These are phyloP conservation scores for Phytophthora lateralis DNA, from an alignment of 352 stramenopile species.

Conservation along the genomic window DNA sequence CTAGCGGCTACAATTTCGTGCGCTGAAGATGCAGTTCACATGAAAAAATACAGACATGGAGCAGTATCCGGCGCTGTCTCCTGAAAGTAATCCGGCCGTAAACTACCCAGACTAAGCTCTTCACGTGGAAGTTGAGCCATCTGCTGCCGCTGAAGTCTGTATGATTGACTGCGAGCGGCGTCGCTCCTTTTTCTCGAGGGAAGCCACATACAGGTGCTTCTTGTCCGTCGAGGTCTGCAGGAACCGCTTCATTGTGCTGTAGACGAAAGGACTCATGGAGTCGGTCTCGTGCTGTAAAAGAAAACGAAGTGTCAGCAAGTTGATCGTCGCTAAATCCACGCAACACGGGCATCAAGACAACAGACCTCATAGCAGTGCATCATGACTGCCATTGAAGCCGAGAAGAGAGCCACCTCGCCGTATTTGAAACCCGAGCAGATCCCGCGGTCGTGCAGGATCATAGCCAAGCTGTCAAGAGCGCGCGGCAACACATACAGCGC, in stretches of 20 bases:
- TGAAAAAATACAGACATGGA: conserved; percentile 16
- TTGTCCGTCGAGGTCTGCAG: conserved; percentile 75
- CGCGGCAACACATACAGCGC: conserved; percentile 81
- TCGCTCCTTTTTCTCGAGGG: conserved; percentile 40
- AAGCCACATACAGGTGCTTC: conserved; percentile 62
- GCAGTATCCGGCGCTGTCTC: background rate
- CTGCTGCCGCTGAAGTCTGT: conserved; percentile 6
- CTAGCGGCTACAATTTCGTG: conserved; percentile 16
- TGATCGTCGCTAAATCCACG: background rate
- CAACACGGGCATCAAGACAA: background rate
- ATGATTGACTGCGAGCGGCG: conserved; percentile 23
- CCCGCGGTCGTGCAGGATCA: conserved; percentile 74
- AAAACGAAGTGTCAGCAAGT: background rate
- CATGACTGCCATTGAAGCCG: conserved; percentile 77
- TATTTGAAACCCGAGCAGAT: conserved; percentile 71
- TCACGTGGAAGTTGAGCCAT: conserved; percentile 12
- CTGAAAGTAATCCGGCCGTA: background rate
- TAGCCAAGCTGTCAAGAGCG: conserved; percentile 75
- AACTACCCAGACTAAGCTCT: background rate
- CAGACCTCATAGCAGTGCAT: conserved; percentile 88
- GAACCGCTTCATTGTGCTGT: conserved; percentile 78
- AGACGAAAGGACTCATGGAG: conserved; percentile 67
- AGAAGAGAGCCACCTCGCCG: conserved; percentile 79
- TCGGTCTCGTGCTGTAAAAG: conserved; percentile 61
- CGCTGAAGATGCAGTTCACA: conserved; percentile 9